Evolutionary conservation across 1,284 basidiomycete genomes (phyloP), one percentile per base, ranked within the genome.

Genomic region (Cryptococcus sp.): DNA sequence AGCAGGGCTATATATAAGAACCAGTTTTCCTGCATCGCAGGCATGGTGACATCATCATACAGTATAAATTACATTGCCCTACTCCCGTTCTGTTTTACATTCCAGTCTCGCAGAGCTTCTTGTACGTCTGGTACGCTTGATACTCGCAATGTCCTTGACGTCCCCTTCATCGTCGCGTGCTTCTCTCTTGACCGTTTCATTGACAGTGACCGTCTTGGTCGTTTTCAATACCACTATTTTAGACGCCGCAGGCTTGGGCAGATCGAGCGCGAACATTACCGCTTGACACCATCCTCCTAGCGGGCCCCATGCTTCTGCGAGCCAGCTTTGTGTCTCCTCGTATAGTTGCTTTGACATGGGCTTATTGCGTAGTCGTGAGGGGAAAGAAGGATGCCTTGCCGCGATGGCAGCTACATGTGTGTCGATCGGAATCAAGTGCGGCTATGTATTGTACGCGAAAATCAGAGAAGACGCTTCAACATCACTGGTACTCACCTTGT

Each of bases 231-330:
- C 41, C 29, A 34, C 29, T 13, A 13, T 34, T 34, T 34, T 34
- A 34, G 29, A 34, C 29, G 29, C 25, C n/a, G 16, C 25, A 3
- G 47, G 20, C 25, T 47, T 25, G 2, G 60, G 54, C 11, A 79
- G 57, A 58, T 79, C 78, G 20, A 71, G 70, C 3, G 78, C 76
- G 55, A 80, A 80, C 67, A 79, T 73, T 46, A 94, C 91, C 2
- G 90, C 88, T 75, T 97, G 93, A 0, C 89, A 89, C 93, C 93
- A 95, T 5, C 93, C 93, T 5, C 91, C 92, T 71, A 89, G 86
- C 1, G 86, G 81, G 10, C 91, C 91, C 92, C 92, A 95, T 1
- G 86, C 81, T 1, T 78, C 73, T 0, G 80, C 70, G 1, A 96
- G 79, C 68, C 85, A 89, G 3, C 72, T 72, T 65, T 84, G 89